Base-by-base conservation (phyloP, 2,329 filamentous ascomycete genomes). In the Trichoderma guizhouense region DNA sequence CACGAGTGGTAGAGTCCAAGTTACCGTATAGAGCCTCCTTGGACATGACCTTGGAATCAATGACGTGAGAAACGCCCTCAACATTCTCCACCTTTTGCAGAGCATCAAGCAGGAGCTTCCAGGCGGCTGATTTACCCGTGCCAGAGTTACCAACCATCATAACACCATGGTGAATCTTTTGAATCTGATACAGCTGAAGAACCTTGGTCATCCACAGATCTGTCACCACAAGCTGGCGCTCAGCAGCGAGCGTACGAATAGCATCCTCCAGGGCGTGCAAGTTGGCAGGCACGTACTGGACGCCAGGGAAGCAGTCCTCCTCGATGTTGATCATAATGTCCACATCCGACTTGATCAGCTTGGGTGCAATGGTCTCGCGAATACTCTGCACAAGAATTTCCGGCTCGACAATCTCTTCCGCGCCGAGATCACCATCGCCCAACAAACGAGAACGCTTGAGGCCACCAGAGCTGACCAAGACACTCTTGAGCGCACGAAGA, bases 111-210 rank as follows among this genome's bases (percentile, higher is more conserved):
- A 99, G 86, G 55, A 97, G 90, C 78, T 93, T 94, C 96, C 97
- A 99, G 6, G 96, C 93, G 2, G 93, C 91, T 53, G 96, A 98
- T 84, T 99, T 99, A 79, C 97, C 97, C 60, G 95, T 92, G n/a
- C 97, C 96, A 34, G 97, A 98, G 79, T 93, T 94, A 74, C 96
- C 96, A 11, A 99, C 96, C 96, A 99, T 98, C 97, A 99, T 99
- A 32, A 99, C 96, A 91, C 96, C 96, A 77, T 99, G 96, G 79
- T 99, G 96, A 72, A 99, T 94, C 75, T 91, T 93, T 82, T 98
- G 96, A 74, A 99, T 99, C 81, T 99, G 96, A 81, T 97, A 98
- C 3, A 99, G 88, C 81, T 99, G 96, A 9, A 99, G 87, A 39
- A 97, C 91, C 84, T 99, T 99, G 72, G 93, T 96, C 89, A 98